Evolutionary conservation across 352 stramenopile genomes (phyloP), one percentile per base, ranked within the genome.

Genomic region (Globisporangium mamillatum): DNA sequence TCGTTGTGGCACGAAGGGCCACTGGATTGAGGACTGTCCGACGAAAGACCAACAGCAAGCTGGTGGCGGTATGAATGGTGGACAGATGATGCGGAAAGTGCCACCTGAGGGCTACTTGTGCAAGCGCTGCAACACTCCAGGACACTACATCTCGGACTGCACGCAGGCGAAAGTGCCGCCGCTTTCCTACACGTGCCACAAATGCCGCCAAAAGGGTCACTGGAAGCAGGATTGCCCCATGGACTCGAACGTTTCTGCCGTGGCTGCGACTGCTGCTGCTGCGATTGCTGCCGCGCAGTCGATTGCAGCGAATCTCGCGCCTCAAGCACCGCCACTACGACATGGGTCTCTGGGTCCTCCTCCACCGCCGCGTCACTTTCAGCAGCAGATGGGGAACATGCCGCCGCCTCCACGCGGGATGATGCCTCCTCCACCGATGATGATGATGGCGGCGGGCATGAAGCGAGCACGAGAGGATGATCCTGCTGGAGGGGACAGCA

Each of bases 141-240:
- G 88, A 1, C 88, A 95, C 77, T 95, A 93, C 74, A 94, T 95
- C 63, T 92, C 84, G 41, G 88, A 95, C 65, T 95, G 88, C 63
- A 90, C 86, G 25, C 80, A 95, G 70, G 77, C 88, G 18, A 95
- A 95, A 67, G 85, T 94, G 38, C 88, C 88, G 4, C 88, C 88
- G 25, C 73, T 80, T 59, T 88, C 79, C 48, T 95, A 95, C 67
- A 92, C 85, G 52, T 95, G 88, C 71, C 88, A 95, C 77, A 94
- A 94, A 62, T 95, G 88, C 25, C 86, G 88, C 3, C 88, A 95
- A 63, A 95, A 95, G 63, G 88, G 88, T 27, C 88, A 95, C 64
- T 95, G 88, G 88, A 95, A 95, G 72, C 86, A 94, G 62, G 88
- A 95, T 63, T 95, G 88, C 46, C 88, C 88, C 1, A 84, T 93